Conservation (phyloP, 2,329 filamentous ascomycete genomes). For the Phaeoacremonium minimum region DNA sequence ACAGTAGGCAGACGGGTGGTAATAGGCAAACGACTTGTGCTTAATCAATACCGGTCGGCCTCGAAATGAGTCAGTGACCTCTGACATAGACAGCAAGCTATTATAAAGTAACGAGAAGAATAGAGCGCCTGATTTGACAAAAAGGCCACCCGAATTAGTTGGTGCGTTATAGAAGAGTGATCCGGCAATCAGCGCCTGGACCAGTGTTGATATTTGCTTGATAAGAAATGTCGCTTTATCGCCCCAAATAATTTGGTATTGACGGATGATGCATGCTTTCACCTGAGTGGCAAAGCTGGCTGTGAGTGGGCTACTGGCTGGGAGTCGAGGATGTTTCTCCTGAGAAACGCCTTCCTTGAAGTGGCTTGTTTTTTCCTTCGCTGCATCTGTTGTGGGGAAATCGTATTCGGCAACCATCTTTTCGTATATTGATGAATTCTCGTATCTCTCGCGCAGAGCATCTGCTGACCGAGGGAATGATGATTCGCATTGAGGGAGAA, state of each 20-base stretch:
- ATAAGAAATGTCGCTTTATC: conserved; percentile 61
- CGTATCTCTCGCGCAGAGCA: conserved; percentile 43
- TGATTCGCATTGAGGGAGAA: conserved; percentile 36
- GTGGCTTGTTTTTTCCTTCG: conserved; percentile 41
- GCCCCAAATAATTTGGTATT: conserved; percentile 63
- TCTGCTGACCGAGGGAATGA: conserved; percentile 39
- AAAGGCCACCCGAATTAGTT: conserved; percentile 52
- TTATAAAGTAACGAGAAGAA: conserved; percentile 64
- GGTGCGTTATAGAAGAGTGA: conserved; percentile 66
- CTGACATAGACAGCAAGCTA: conserved; percentile 58
- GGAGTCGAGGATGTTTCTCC: conserved; percentile 52
- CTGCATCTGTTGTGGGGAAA: conserved; percentile 46
- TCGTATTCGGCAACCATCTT: conserved; percentile 51
- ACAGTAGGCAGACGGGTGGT: conserved; percentile 56
- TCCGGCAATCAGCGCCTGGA: conserved; percentile 58
- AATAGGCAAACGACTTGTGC: conserved; percentile 53
- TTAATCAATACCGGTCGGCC: conserved; percentile 56
- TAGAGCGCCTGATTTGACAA: conserved; percentile 58
- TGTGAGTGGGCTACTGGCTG: conserved; percentile 51
- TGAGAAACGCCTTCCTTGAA: conserved; percentile 48
- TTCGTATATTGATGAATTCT: conserved; percentile 43
- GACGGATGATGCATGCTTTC: conserved; percentile 49
- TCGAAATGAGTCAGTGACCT: conserved; percentile 59
- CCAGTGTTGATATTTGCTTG: conserved; percentile 53
- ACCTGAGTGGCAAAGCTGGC: conserved; percentile 52